A percentile compares a stretch with the other conserved stretches of the same genome.
Evolutionary conservation across 2,329 filamentous ascomycete genomes (phyloP).

Genomic region (Hawksworthiomyces lignivorus): DNA sequence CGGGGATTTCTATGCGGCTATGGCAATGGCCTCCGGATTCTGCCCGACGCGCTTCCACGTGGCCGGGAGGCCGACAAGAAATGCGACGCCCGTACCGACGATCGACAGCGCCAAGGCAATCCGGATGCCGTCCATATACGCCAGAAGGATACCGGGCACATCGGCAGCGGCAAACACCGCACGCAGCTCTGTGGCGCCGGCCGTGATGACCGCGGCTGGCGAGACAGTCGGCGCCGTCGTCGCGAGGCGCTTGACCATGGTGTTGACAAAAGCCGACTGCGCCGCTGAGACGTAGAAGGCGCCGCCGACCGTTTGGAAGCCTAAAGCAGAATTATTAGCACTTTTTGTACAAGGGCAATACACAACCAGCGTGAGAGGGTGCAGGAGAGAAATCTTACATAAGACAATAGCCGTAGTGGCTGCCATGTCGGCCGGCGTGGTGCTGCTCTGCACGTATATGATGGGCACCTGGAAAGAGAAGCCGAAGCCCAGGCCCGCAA

Average conservation of each 20-base stretch:
- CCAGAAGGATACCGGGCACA: constrained; percentile 40
- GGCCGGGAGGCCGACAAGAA: constrained; percentile 20
- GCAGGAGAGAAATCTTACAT: no score
- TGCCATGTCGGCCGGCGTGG: constrained; percentile 31
- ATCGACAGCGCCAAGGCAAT: constrained; percentile 18
- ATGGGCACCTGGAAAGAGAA: constrained; percentile 30
- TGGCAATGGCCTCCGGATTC: constrained; percentile 1
- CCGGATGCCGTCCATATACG: constrained; percentile 42
- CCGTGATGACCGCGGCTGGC: constrained; percentile 19
- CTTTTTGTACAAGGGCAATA: no score
- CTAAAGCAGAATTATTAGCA: no score
- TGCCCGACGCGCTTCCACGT: constrained; percentile 1
- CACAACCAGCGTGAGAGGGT: no score
- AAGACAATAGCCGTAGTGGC: constrained; percentile 31
- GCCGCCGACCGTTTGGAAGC: constrained; percentile 57
- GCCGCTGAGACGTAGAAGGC: constrained; percentile 25
- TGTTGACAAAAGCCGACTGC: constrained; percentile 25
- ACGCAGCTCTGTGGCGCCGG: constrained; percentile 43
- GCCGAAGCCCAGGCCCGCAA: constrained; percentile 6
- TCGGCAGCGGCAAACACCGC: constrained; percentile 33
- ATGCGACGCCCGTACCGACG: constrained; percentile 14
- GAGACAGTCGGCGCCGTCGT: constrained; percentile 6
- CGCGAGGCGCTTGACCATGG: constrained; percentile 21
- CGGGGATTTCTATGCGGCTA: no score
- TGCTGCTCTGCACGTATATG: constrained; percentile 30